Evolutionary conservation across 2,329 filamentous ascomycete genomes (phyloP).

Genomic region (Colletotrichum brevisporum): DNA sequence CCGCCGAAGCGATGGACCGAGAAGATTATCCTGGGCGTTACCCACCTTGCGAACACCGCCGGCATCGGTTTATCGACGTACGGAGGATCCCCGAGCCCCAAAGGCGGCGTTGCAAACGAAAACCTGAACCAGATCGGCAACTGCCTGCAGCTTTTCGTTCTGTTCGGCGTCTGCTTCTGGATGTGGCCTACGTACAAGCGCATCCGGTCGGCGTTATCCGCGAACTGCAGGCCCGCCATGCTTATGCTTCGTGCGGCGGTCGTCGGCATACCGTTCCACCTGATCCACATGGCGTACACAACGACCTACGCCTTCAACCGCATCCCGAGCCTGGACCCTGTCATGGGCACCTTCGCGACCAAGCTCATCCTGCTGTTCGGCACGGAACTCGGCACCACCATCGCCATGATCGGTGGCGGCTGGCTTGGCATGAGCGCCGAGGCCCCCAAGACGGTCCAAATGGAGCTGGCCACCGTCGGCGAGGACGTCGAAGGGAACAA

Average conservation of each 20-base stretch:
- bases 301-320: constrained; percentile 44
- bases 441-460: constrained; percentile 12
- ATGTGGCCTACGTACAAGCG: constrained; percentile 43
- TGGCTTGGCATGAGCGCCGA: constrained; percentile 34
- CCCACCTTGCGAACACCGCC: constrained; percentile 43
- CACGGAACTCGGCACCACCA: constrained; percentile 38
- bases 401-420: constrained; percentile 36
- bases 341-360: constrained; percentile 43
- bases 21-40: constrained; percentile 45
- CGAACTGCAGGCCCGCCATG: constrained; percentile 40
- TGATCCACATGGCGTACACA: constrained; percentile 43
- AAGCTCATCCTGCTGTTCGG: constrained; percentile 43
- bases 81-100: constrained; percentile 39
- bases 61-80: constrained; percentile 43
- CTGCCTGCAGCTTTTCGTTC: constrained; percentile 43
- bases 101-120: constrained; percentile 39
- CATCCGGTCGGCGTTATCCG: constrained; percentile 24
- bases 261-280: constrained; percentile 43
- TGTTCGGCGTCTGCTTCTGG: constrained; percentile 42
- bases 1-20: constrained; percentile 39
- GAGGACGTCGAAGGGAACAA: constrained; percentile 25
- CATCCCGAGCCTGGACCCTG: constrained; percentile 41
- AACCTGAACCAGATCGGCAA: constrained; percentile 42
- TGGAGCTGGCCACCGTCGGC: constrained; percentile 2
- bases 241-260: constrained; percentile 40